Percentiles rank a stretch among this genome's conserved stretches.
Evolutionary conservation across 2,329 filamentous ascomycete genomes (phyloP).

Genomic region (Grosmannia penicillata): DNA sequence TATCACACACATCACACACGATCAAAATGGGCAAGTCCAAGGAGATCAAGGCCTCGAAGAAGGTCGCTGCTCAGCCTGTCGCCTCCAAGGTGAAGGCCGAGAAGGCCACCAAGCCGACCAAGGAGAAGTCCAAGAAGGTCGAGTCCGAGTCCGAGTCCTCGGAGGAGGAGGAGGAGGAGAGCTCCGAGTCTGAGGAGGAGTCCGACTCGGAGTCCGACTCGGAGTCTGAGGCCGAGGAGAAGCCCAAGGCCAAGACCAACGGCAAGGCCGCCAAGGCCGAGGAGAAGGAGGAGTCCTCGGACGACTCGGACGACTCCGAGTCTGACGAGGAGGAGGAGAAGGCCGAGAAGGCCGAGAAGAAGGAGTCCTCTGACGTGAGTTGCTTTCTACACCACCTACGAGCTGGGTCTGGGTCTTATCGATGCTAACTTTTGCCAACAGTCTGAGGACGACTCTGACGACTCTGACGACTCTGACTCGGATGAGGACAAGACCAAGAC

Average conservation of each 20-base stretch:
- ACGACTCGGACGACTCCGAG: slow-evolving; percentile 13
- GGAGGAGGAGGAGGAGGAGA: slow-evolving; percentile 13
- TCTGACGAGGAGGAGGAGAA: slow-evolving; percentile 15
- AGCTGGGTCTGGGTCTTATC: too few relatives aligned
- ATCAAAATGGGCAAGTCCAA: slow-evolving; percentile 52
- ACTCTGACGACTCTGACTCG: slow-evolving; percentile 16
- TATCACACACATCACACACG: background rate
- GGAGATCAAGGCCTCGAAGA: slow-evolving; percentile 42
- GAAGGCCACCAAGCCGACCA: slow-evolving; percentile 54
- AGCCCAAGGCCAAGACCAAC: slow-evolving; percentile 12
- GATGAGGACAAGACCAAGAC: slow-evolving; percentile 21
- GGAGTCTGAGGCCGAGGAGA: slow-evolving; percentile 12
- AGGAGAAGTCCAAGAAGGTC: slow-evolving; percentile 14
- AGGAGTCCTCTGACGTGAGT: slow-evolving; percentile 13
- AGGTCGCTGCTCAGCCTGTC: too few relatives aligned
- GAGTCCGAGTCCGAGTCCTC: slow-evolving; percentile 19
- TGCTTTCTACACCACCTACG: background rate
- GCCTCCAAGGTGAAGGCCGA: slow-evolving; percentile 32
- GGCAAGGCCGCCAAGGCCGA: slow-evolving; percentile 9
- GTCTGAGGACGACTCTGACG: slow-evolving; percentile 19
- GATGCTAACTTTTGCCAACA: background rate
- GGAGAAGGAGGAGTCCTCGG: slow-evolving; percentile 13
- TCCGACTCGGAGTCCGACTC: slow-evolving; percentile 15
- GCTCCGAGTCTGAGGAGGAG: slow-evolving; percentile 10
- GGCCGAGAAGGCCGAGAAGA: slow-evolving; percentile 8